Evolutionary conservation across 495 filamentous ascomycete genomes (phyloP).

Genomic region (Hypoxylon crocopeplum): DNA sequence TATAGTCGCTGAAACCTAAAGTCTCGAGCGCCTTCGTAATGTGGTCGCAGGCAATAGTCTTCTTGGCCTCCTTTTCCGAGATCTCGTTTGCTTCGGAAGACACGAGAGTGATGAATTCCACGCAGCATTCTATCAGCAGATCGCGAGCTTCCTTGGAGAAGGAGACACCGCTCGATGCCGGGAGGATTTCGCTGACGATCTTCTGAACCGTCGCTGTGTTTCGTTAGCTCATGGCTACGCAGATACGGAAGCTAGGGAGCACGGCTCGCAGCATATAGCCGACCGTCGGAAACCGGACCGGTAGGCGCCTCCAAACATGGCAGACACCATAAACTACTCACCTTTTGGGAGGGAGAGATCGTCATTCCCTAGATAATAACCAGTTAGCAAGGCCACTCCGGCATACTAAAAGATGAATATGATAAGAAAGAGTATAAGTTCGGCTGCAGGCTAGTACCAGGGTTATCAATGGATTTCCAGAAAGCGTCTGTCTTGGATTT

Average conservation of each 20-base stretch:
- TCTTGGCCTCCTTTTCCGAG: slow-evolving; percentile 96
- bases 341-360: slow-evolving; percentile 96
- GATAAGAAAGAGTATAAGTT: neutral
- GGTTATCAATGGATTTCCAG: neutral
- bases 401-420: neutral
- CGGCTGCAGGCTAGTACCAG: slow-evolving; percentile 4
- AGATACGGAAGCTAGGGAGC: neutral
- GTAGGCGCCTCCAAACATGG: no score
- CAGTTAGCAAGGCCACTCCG: slow-evolving; percentile 32
- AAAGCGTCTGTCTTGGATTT: neutral
- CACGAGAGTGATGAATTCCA: slow-evolving; percentile 97
- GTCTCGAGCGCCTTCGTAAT: slow-evolving; percentile 90
- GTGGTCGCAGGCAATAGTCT: slow-evolving; percentile 97
- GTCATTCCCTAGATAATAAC: slow-evolving; percentile 70
- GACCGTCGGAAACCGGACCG: no score
- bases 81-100: slow-evolving; percentile 98
- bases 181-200: slow-evolving; percentile 93
- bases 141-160: slow-evolving; percentile 96
- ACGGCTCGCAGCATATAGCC: no score
- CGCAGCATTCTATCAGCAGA: slow-evolving; percentile 96
- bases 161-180: slow-evolving; percentile 64
- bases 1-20: slow-evolving; percentile 90
- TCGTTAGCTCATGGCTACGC: slow-evolving; percentile 4
- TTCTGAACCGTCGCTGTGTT: slow-evolving; percentile 90
- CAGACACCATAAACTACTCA: no score